Conservation (phyloP, 306 rosid genomes). For the Morella rubra region DNA sequence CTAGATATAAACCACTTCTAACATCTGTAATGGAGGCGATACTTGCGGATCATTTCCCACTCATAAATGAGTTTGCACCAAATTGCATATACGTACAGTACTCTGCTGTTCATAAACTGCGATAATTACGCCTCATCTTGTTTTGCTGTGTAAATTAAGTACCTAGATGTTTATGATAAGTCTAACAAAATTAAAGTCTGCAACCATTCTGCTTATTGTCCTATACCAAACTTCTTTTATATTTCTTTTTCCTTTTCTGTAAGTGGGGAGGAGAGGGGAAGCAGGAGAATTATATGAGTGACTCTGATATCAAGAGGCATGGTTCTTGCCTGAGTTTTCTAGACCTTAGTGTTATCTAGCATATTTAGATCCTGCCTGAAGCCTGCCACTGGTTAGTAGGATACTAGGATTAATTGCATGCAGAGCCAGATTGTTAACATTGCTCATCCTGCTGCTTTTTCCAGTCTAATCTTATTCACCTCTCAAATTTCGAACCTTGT, state of each 20-base stretch:
- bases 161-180: neutral
- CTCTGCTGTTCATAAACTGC: neutral
- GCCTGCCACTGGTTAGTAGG: neutral
- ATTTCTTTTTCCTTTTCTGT: neutral
- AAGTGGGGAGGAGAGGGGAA: neutral
- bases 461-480: neutral
- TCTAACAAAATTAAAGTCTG: neutral
- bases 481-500: neutral
- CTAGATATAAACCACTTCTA: neutral
- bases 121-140: neutral
- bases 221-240: neutral
- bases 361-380: neutral
- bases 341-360: neutral
- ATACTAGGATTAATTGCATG: neutral
- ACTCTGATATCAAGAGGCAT: neutral
- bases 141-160: neutral
- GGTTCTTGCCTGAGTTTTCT: neutral
- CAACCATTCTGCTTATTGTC: neutral
- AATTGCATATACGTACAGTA: neutral
- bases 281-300: neutral
- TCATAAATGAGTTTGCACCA: neutral
- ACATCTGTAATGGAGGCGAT: neutral
- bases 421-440: neutral
- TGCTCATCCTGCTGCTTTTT: neutral
- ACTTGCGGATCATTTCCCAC: neutral